Evolutionary conservation across 805 yeast genomes (phyloP), one percentile per base, ranked within the genome.

Genomic region (Wickerhamiella galacta): DNA sequence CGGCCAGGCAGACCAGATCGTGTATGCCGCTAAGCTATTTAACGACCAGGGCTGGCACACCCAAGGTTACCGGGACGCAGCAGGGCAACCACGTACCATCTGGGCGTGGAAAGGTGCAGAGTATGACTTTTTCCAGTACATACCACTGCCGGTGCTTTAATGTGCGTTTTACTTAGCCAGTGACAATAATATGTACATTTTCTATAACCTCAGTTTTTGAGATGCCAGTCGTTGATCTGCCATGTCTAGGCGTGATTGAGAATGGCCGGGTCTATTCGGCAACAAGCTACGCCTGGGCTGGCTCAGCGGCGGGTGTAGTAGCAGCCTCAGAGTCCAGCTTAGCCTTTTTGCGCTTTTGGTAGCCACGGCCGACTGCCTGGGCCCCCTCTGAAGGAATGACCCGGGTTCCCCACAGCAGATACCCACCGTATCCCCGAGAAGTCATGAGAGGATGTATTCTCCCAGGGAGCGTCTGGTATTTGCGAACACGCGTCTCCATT

Each of bases 371-470:
- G 4, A 82, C 81, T 4, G 79, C 75, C 9, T 80, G 78, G 12
- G 68, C 70, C 28, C 71, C 70, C 21, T 68, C 75, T 29, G 63
- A 56, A 2, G 95, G 94, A 33, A 72, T 58, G 0, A 90, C 95
- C 31, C 79, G 64, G 11, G 79, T 68, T 3, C 87, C 93, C 60
- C 72, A 67, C 42, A 83, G 58, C 2, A 90, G 52, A 52, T 72
- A 87, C 0, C 99, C 99, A 21, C 95, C 96, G 37, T 77, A 85
- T 5, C 93, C 83, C 46, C 81, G 67, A 65, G 76, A 73, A 0
- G 95, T 80, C 99, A 90, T 90, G 39, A 75, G 50, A 1, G 99
- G 99, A 53, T 90, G 99, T 47, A 87, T 61, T 50, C 92, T 73
- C 6, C 96, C 98, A 14, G 93, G 81, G 19, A 87, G 71, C 3